Conservation (phyloP, 148 eudicot species). For the Nyssa sinensis region DNA sequence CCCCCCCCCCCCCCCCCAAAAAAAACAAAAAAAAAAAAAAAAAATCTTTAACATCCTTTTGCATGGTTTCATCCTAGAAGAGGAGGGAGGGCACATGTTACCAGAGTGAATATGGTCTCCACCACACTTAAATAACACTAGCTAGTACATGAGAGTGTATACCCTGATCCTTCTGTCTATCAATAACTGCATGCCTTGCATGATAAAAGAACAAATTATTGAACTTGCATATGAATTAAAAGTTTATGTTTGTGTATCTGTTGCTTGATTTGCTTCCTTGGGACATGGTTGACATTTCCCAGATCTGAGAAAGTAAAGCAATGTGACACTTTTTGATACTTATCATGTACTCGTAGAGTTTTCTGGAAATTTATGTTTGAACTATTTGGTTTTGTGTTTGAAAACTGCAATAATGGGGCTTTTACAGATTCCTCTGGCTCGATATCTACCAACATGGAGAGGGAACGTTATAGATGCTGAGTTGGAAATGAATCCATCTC, state of each 20-base stretch:
- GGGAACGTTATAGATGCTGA: slow-evolving; percentile 85
- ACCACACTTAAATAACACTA: too few species aligned
- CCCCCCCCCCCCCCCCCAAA: too few species aligned
- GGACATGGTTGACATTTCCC: slow-evolving; percentile 9
- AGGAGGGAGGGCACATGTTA: not conserved
- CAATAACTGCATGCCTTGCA: too few species aligned
- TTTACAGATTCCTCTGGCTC: slow-evolving; percentile 80
- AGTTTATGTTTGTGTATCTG: not conserved
- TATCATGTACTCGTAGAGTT: not conserved
- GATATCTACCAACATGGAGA: slow-evolving; percentile 95
- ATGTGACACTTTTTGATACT: not conserved
- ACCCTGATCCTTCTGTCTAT: too few species aligned
- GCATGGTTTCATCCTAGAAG: not conserved
- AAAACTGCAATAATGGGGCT: not conserved
- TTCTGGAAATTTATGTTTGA: not conserved
- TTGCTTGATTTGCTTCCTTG: slow-evolving; percentile 26
- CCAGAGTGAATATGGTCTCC: too few species aligned
- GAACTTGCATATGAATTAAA: not conserved
- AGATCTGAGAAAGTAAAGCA: not conserved
- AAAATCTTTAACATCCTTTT: not conserved
- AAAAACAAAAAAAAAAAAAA: too few species aligned
- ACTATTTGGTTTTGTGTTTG: not conserved
- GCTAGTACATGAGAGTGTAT: too few species aligned
- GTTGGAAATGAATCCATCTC: slow-evolving; percentile 91
- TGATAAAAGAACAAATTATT: not conserved